Conservation (phyloP, 345 rosid genomes). For the Citrus sinensis region DVS_A1.0 CM039168.1:29981001-29981500, state of each 20-base stretch:
- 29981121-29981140: neutral
- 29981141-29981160: neutral
- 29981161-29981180: neutral
- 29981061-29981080: neutral
- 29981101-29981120: neutral
- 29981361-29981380: too few species aligned
- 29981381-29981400: too few species aligned
- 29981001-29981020: neutral
- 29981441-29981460: too few species aligned
- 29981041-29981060: neutral
- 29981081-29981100: neutral
- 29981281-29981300: too few species aligned
- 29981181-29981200: neutral
- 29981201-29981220: neutral
- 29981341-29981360: too few species aligned
- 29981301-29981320: too few species aligned
- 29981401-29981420: too few species aligned
- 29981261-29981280: too few species aligned
- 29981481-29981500: too few species aligned
- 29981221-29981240: neutral
- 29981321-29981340: too few species aligned
- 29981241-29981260: neutral
- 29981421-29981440: too few species aligned
- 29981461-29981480: too few species aligned
- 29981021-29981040: neutral